Evolutionary conservation across 2,329 filamentous ascomycete genomes (phyloP).

Genomic region (Ophiostoma triangulosporum): DNA sequence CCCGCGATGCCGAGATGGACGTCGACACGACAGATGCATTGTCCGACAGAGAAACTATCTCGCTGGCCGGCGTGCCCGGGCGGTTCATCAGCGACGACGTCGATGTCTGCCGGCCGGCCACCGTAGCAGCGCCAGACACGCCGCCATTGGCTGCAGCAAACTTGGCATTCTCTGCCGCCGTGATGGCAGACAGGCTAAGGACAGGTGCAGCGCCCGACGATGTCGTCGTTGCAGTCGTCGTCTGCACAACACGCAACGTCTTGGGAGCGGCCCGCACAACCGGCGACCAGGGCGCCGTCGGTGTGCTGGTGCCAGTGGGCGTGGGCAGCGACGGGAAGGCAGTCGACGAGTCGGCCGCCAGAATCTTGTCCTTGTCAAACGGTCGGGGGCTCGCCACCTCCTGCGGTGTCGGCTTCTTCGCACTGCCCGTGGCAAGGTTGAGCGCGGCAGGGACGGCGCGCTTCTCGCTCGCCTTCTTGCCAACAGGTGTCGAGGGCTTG

Average conservation of each 20-base stretch:
- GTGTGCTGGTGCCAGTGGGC: slow-evolving; percentile 27
- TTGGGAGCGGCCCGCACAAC: slow-evolving; percentile 41
- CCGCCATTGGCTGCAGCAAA: neutral
- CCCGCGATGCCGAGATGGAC: slow-evolving; percentile 52
- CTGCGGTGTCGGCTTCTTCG: neutral
- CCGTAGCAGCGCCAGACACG: neutral
- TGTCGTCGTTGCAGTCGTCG: slow-evolving; percentile 37
- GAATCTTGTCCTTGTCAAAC: slow-evolving; percentile 21
- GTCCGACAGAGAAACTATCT: slow-evolving; percentile 66
- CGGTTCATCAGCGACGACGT: slow-evolving; percentile 21
- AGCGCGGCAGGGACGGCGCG: slow-evolving; percentile 25
- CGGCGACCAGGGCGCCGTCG: slow-evolving; percentile 38
- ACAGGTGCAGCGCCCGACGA: slow-evolving; percentile 15
- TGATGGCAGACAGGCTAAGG: slow-evolving; percentile 16
- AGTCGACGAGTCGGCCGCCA: slow-evolving; percentile 20
- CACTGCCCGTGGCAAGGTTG: slow-evolving; percentile 35
- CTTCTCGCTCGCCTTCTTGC: slow-evolving; percentile 20
- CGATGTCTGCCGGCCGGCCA: slow-evolving; percentile 4
- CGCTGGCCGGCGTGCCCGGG: slow-evolving; percentile 62
- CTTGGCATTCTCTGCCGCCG: slow-evolving; percentile 13
- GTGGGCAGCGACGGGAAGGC: slow-evolving; percentile 39
- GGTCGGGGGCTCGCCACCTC: slow-evolving; percentile 23
- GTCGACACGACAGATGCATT: slow-evolving; percentile 61
- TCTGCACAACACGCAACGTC: slow-evolving; percentile 57
- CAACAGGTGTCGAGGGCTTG: slow-evolving; percentile 23